phyloP scores from a whole-genome alignment of 2,329 filamentous ascomycete species.

The Colletotrichum falcatum region DNA sequence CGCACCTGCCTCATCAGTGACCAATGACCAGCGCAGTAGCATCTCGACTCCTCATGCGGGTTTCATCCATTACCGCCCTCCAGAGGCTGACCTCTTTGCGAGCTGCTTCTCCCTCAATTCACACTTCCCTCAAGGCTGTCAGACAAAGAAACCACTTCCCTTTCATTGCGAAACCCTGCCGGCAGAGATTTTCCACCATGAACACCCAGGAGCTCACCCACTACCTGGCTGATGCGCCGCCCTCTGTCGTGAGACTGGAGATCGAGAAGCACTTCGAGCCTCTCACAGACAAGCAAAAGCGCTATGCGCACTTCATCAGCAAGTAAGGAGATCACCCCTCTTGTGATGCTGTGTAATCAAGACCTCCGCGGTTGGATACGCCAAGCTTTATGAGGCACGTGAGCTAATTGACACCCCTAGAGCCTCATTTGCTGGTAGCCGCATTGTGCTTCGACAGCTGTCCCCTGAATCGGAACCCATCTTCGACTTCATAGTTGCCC shows the following conservation, averaged over 20 bases:
- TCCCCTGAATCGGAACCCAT: slow-evolving; percentile 86
- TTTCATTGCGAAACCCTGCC: slow-evolving; percentile 23
- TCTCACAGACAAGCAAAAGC: slow-evolving; percentile 80
- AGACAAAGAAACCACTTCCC: slow-evolving; percentile 19
- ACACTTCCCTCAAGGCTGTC: slow-evolving; percentile 24
- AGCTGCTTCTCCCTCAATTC: slow-evolving; percentile 27
- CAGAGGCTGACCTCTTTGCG: slow-evolving; percentile 50
- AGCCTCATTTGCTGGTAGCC: slow-evolving; percentile 80
- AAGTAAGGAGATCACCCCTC: slow-evolving; percentile 62
- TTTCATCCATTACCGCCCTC: slow-evolving; percentile 51
- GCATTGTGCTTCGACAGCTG: slow-evolving; percentile 83
- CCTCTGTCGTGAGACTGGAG: slow-evolving; percentile 86
- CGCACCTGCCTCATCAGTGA: slow-evolving; percentile 38
- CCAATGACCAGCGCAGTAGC: slow-evolving; percentile 36
- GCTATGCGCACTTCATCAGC: slow-evolving; percentile 92
- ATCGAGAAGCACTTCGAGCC: slow-evolving; percentile 94
- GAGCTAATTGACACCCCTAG: slow-evolving; percentile 55
- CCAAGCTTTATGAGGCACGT: slow-evolving; percentile 25
- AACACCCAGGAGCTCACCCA: slow-evolving; percentile 73
- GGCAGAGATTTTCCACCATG: slow-evolving; percentile 58
- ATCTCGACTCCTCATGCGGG: slow-evolving; percentile 41
- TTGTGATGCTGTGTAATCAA: slow-evolving; percentile 9
- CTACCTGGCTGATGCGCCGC: slow-evolving; percentile 92
- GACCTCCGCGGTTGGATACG: neutral
- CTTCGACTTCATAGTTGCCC: slow-evolving; percentile 81